phyloP scores from a whole-genome alignment of 2,329 filamentous ascomycete genomes.

The Bipolaris oryzae region DNA sequence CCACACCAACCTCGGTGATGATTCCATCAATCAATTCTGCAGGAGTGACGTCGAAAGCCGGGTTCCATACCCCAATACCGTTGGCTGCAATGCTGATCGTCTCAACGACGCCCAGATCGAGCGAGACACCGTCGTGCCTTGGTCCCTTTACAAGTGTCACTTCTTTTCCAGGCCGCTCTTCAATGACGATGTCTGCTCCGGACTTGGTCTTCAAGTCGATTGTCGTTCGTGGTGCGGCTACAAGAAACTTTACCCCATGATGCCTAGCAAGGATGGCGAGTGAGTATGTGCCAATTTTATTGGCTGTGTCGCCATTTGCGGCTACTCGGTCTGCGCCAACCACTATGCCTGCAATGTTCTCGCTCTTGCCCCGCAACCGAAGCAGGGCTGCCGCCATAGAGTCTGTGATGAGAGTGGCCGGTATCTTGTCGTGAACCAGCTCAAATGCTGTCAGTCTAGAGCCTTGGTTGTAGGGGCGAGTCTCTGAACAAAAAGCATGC shows the following conservation, averaged over 20 bases:
- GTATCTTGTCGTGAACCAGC: constrained; percentile 90
- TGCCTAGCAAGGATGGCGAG: constrained; percentile 87
- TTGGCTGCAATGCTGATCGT: constrained; percentile 79
- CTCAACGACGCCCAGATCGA: constrained; percentile 68
- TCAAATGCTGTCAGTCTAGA: constrained; percentile 94
- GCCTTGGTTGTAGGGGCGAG: constrained; percentile 96
- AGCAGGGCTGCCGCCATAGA: constrained; percentile 95
- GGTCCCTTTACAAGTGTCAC: constrained; percentile 85
- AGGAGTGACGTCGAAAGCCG: constrained; percentile 94
- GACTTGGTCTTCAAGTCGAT: constrained; percentile 83
- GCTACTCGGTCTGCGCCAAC: constrained; percentile 95
- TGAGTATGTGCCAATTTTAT: constrained; percentile 96
- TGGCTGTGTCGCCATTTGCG: constrained; percentile 95
- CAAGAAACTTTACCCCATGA: constrained; percentile 91
- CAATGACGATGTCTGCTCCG: constrained; percentile 84
- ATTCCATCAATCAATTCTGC: constrained; percentile 88
- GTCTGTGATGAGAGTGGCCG: constrained; percentile 89
- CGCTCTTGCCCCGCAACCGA: constrained; percentile 61
- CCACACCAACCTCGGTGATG: constrained; percentile 88
- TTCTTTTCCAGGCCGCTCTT: constrained; percentile 81
- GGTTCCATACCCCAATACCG: constrained; percentile 91
- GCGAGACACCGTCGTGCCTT: constrained; percentile 65
- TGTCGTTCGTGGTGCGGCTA: constrained; percentile 92
- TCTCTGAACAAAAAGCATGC: constrained; percentile 96
- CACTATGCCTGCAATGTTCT: constrained; percentile 82